Evolutionary conservation across 2,329 filamentous ascomycete species (phyloP).

Genomic region (Neopestalotiopsis rosae): DNA sequence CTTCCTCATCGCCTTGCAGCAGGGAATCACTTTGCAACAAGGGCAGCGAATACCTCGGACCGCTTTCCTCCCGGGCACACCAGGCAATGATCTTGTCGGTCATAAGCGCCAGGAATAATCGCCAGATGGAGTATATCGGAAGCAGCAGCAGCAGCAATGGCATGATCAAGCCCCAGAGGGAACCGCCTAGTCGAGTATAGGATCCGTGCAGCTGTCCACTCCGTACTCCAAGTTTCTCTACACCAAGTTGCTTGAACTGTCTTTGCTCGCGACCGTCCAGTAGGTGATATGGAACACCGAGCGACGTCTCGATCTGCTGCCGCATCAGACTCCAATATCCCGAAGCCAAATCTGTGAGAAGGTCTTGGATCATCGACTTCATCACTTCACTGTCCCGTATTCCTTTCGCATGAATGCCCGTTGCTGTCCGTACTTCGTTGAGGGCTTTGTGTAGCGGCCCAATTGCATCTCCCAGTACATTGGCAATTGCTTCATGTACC

Average conservation of each 20-base stretch:
- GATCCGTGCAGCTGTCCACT: background rate
- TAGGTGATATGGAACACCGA: background rate
- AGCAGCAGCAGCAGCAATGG: background rate
- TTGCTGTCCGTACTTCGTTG: background rate
- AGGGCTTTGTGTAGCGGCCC: background rate
- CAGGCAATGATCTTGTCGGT: background rate
- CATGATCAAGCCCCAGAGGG: constrained; percentile 9
- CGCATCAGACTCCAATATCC: constrained; percentile 15
- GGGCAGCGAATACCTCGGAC: background rate
- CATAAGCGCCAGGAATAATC: background rate
- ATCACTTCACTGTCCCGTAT: background rate
- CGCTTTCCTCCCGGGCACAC: background rate
- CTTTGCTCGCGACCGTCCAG: background rate
- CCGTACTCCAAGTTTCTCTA: background rate
- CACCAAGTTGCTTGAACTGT: background rate
- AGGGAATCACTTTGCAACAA: background rate
- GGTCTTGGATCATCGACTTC: background rate
- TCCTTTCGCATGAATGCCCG: background rate
- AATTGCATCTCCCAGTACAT: background rate
- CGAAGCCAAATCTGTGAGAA: constrained; percentile 1
- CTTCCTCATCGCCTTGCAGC: background rate
- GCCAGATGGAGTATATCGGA: background rate
- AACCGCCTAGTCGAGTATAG: constrained; percentile 4
- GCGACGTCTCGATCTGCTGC: constrained; percentile 4
- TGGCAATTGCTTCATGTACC: background rate